Evolutionary conservation across 1,284 basidiomycete genomes (phyloP).

Genomic region (Apiotrichum brassicae): DNA sequence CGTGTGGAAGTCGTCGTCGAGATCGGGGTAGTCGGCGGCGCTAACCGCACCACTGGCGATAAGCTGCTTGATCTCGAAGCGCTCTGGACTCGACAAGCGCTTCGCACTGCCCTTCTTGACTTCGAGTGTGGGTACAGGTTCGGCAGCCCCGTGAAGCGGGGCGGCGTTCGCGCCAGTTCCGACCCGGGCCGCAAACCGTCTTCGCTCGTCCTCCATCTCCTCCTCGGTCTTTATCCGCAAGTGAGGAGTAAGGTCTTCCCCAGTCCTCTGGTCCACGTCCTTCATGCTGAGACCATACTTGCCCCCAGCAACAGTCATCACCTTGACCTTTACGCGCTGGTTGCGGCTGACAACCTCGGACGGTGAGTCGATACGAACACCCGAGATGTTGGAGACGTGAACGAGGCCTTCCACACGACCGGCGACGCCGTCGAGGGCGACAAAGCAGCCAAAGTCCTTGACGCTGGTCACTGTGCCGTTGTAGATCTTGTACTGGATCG

Average conservation of each 20-base stretch:
- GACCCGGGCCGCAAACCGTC: slow-evolving; percentile 57
- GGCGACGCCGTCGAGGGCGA: slow-evolving; percentile 75
- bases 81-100: slow-evolving; percentile 88
- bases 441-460: slow-evolving; percentile 95
- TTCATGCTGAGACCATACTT: slow-evolving; percentile 90
- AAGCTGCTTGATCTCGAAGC: slow-evolving; percentile 98
- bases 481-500: slow-evolving; percentile 93
- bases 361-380: slow-evolving; percentile 76
- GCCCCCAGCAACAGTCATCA: slow-evolving; percentile 80
- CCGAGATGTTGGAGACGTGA: slow-evolving; percentile 83
- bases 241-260: slow-evolving; percentile 80
- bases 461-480: slow-evolving; percentile 75
- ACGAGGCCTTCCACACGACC: slow-evolving; percentile 92
- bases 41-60: slow-evolving; percentile 91
- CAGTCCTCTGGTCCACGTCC: slow-evolving; percentile 87
- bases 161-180: slow-evolving; percentile 55
- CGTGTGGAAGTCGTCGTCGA: slow-evolving; percentile 82
- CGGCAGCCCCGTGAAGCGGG: slow-evolving; percentile 26
- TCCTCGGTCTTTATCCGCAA: slow-evolving; percentile 87
- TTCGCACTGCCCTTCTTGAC: slow-evolving; percentile 63
- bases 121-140: slow-evolving; percentile 18
- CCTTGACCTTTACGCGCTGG: slow-evolving; percentile 87
- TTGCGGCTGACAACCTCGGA: slow-evolving; percentile 76
- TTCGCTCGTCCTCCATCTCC: slow-evolving; percentile 73
- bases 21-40: slow-evolving; percentile 90